phyloP scores from a whole-genome alignment of 2,329 filamentous ascomycete species.

The Aspergillus proliferans region DNA sequence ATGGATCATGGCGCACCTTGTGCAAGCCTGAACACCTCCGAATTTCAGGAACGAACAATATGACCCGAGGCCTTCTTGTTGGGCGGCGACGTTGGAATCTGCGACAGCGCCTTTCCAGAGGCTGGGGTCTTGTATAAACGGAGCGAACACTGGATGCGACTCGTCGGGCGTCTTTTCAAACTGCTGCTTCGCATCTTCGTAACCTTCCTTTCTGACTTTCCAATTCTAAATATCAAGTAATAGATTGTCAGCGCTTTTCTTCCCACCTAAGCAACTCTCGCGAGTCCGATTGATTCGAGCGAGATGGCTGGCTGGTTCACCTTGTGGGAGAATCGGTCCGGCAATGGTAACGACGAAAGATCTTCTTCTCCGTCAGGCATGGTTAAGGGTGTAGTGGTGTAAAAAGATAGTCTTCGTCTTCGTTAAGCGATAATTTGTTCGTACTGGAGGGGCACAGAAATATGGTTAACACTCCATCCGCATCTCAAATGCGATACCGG shows the following conservation, averaged over 20 bases:
- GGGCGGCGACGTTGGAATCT: conserved; percentile 94
- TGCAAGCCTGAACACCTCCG: conserved; percentile 70
- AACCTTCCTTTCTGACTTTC: conserved; percentile 94
- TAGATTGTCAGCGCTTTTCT: not conserved
- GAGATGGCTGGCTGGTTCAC: conserved; percentile 16
- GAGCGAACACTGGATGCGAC: conserved; percentile 74
- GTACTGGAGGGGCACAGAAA: not conserved
- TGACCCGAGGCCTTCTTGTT: conserved; percentile 83
- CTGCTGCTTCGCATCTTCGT: conserved; percentile 83
- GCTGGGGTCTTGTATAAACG: conserved; percentile 76
- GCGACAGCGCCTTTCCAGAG: conserved; percentile 89
- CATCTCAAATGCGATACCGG: not conserved
- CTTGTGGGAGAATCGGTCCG: conserved; percentile 40
- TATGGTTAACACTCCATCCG: not conserved
- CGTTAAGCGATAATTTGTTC: not conserved
- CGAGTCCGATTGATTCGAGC: not conserved
- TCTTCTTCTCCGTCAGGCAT: conserved; percentile 41
- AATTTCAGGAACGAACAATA: conserved; percentile 91
- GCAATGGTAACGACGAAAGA: conserved; percentile 37
- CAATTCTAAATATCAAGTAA: conserved; percentile 55
- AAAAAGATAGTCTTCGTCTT: not conserved
- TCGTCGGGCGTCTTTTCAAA: conserved; percentile 84
- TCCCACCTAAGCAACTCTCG: not conserved
- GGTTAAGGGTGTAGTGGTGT: conserved; percentile 8
- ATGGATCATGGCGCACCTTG: conserved; percentile 47